Evolutionary conservation across 192 early-diverging fungal genomes (phyloP), one percentile per base, ranked within the genome.

Genomic region (Podila horticola): DNA sequence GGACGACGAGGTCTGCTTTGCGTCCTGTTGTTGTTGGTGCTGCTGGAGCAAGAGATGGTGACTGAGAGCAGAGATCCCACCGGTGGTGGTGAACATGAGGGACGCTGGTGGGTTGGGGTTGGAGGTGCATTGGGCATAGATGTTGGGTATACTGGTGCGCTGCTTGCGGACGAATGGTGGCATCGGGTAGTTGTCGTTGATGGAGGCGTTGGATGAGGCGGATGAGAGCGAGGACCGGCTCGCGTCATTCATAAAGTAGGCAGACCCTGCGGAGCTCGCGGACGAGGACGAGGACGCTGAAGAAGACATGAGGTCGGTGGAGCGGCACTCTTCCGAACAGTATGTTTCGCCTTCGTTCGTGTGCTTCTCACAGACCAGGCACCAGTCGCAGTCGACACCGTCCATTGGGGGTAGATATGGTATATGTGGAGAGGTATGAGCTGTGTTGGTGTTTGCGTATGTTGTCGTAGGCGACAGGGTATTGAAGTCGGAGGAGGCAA

Each of bases 321-420:
- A 58, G 30, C 76, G 76, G 55, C 76, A 79, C 58, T 79, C 76
- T 61, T 79, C 76, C 59, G 76, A 79, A 36, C 76, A 79, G 49
- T 79, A 79, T 51, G 76, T 59, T 52, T 72, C 70, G 36, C 69
- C 69, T 29, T 79, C 76, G 15, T 62, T 63, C 9, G 76, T 79
- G 41, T 72, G 76, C 52, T 68, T 67, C 4, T 72, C 76, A 33
- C 76, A 79, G 13, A 79, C 50, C 58, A 79, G 58, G 55, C 76
- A 79, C 76, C 76, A 79, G 70, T 79, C 76, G 70, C 76, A 79
- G 66, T 79, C 76, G 51, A 79, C 76, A 45, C 76, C 76, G 70
- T 79, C 70, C 76, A 79, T 79, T 20, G 33, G 55, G 30, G 31
- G 36, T 55, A 45, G 52, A 22, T 26, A 29, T 22, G 30, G 50